These are phyloP conservation scores for Russula olivacea DNA, from an alignment of 768 basidiomycete genomes.

Conservation along the genomic window DNA sequence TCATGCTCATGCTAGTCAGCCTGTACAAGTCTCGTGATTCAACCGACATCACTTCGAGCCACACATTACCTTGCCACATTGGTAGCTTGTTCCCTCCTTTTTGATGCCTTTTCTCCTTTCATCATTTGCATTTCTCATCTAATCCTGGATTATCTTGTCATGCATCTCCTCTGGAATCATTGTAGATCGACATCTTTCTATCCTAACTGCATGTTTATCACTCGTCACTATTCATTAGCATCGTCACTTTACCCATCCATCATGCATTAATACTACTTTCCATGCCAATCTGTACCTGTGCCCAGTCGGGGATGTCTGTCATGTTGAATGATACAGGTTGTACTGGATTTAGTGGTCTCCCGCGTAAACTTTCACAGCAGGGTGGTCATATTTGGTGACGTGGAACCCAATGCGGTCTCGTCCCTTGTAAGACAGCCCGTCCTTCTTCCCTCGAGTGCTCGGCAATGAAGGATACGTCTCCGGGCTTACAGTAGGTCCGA, in stretches of 20 bases:
- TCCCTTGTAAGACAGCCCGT: constrained; percentile 35
- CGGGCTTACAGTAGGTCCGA: constrained; percentile 55
- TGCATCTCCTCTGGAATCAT: constrained; percentile 20
- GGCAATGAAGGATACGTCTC: constrained; percentile 46
- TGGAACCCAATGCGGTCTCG: constrained; percentile 43
- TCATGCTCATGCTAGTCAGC: constrained; percentile 31
- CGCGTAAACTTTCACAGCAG: background rate
- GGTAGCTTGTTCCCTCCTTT: background rate
- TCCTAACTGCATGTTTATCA: constrained; percentile 25
- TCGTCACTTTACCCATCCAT: constrained; percentile 15
- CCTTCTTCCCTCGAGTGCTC: constrained; percentile 25
- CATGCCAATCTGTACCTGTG: constrained; percentile 16
- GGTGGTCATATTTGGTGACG: constrained; percentile 44
- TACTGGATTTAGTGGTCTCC: constrained; percentile 12
- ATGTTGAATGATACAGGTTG: constrained; percentile 16
- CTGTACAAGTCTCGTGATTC: constrained; percentile 19
- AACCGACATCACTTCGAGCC: background rate
- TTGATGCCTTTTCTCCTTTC: constrained; percentile 1
- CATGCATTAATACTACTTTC: constrained; percentile 15
- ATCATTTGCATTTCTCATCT: constrained; percentile 21
- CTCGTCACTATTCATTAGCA: constrained; percentile 20
- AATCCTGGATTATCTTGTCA: constrained; percentile 18
- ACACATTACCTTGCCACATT: constrained; percentile 1
- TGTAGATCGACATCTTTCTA: constrained; percentile 22
- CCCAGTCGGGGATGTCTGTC: constrained; percentile 8